A percentile compares a stretch with the other conserved stretches of the same genome.
phyloP scores from a whole-genome alignment of 73 alveolate genomes.

The Uronychia setigera region DNA sequence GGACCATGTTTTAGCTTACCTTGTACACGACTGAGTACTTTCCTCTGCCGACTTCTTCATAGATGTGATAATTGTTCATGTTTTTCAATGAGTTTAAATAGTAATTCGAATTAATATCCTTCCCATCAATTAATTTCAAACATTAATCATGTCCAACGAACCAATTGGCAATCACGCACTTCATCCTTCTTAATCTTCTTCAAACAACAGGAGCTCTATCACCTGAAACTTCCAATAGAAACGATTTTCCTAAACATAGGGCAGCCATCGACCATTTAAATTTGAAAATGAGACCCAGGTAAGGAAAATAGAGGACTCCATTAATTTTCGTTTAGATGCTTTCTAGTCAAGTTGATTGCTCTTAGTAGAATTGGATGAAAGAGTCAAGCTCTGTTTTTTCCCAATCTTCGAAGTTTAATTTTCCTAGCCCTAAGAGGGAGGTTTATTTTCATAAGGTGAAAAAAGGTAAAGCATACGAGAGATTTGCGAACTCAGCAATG shows the following conservation, averaged over 20 bases:
- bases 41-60: conserved; percentile 92
- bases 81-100: conserved; percentile 10
- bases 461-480: background rate
- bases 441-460: background rate
- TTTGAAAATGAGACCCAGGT: too few species aligned
- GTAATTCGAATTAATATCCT: conserved; percentile 9
- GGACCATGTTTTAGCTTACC: conserved; percentile 2
- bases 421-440: background rate
- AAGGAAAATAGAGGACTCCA: too few species aligned
- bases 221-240: too few species aligned
- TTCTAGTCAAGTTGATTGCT: too few species aligned
- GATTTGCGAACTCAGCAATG: background rate
- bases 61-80: conserved; percentile 93
- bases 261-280: too few species aligned
- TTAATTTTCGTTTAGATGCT: too few species aligned
- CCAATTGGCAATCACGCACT: background rate
- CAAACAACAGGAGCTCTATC: too few species aligned
- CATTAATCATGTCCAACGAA: background rate
- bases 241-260: too few species aligned
- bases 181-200: too few species aligned
- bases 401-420: too few species aligned
- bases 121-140: background rate
- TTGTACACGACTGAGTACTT: conserved; percentile 90
- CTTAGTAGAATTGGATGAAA: too few species aligned
- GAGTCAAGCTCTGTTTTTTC: too few species aligned